These are phyloP conservation scores for Aureobasidium sp. DNA, from an alignment of 2,329 filamentous ascomycete species.

Conservation along the genomic window DNA sequence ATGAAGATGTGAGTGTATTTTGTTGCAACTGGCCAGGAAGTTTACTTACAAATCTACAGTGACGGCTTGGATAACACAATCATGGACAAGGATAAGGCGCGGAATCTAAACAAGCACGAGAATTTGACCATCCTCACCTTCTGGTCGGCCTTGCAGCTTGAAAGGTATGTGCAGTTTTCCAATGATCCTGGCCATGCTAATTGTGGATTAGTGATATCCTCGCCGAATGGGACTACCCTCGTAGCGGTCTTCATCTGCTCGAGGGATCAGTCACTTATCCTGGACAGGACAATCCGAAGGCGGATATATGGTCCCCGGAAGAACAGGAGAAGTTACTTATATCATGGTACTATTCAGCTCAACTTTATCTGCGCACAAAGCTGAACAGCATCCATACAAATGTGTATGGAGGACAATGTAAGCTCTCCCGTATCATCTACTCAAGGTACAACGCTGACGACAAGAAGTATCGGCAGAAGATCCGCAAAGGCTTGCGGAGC, in stretches of 20 bases:
- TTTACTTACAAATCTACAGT: neutral
- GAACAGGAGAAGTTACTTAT: constrained; percentile 26
- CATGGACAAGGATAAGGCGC: constrained; percentile 10
- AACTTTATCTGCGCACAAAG: constrained; percentile 50
- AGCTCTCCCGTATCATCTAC: constrained; percentile 14
- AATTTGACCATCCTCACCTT: constrained; percentile 56
- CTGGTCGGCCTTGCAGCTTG: constrained; percentile 89
- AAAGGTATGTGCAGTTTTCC: constrained; percentile 51
- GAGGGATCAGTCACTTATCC: constrained; percentile 44
- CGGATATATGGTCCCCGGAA: neutral
- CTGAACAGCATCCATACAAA: constrained; percentile 48
- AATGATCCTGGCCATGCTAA: neutral
- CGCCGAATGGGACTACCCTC: constrained; percentile 56
- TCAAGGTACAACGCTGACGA: neutral
- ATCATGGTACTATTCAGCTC: constrained; percentile 52
- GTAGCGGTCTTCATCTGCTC: constrained; percentile 48
- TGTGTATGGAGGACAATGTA: constrained; percentile 39
- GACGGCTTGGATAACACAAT: neutral
- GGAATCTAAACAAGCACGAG: constrained; percentile 17
- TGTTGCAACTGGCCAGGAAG: neutral
- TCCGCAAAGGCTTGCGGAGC: constrained; percentile 15
- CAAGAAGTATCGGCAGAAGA: neutral
- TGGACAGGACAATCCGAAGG: neutral
- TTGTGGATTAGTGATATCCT: constrained; percentile 64
- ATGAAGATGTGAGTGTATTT: constrained; percentile 9